Conservation (phyloP, 2,329 filamentous ascomycete genomes). For the Botrytis tulipae region DNA sequence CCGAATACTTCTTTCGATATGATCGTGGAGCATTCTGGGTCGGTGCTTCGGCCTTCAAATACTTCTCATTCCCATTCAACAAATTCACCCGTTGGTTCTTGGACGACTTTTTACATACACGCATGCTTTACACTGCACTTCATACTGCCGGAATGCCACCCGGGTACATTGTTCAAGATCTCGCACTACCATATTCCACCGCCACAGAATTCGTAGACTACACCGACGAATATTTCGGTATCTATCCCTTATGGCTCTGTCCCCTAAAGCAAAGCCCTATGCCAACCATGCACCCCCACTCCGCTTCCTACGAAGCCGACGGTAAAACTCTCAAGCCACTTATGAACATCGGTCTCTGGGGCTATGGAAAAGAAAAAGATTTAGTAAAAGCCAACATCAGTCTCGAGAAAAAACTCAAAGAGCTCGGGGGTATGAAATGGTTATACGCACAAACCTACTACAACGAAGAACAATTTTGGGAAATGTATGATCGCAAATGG, state of each 20-base stretch:
- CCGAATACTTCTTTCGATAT: slow-evolving; percentile 59
- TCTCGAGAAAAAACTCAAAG: slow-evolving; percentile 66
- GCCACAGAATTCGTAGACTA: slow-evolving; percentile 54
- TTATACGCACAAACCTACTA: slow-evolving; percentile 86
- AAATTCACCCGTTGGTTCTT: slow-evolving; percentile 55
- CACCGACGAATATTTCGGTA: slow-evolving; percentile 45
- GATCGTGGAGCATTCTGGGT: slow-evolving; percentile 67
- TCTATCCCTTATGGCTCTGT: slow-evolving; percentile 60
- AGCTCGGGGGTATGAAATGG: slow-evolving; percentile 79
- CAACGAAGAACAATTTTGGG: slow-evolving; percentile 68
- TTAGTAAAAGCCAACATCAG: slow-evolving; percentile 69
- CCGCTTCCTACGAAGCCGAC: slow-evolving; percentile 26
- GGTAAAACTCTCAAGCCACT: slow-evolving; percentile 44
- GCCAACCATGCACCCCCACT: slow-evolving; percentile 40
- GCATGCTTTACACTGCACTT: slow-evolving; percentile 61
- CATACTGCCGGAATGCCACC: slow-evolving; percentile 56
- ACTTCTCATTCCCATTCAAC: slow-evolving; percentile 61
- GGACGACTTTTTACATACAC: slow-evolving; percentile 60
- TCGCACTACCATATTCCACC: slow-evolving; percentile 54
- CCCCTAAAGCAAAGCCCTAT: slow-evolving; percentile 44
- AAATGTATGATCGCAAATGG: slow-evolving; percentile 56
- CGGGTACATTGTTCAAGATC: slow-evolving; percentile 61
- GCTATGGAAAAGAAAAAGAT: slow-evolving; percentile 67
- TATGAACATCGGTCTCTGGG: slow-evolving; percentile 75
- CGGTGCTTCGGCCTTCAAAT: slow-evolving; percentile 57